A percentile compares a stretch with the other conserved stretches of the same genome.
These are phyloP conservation scores for Brassica cretica DNA, from an alignment of 345 rosid species.

Conservation along the genomic window DNA sequence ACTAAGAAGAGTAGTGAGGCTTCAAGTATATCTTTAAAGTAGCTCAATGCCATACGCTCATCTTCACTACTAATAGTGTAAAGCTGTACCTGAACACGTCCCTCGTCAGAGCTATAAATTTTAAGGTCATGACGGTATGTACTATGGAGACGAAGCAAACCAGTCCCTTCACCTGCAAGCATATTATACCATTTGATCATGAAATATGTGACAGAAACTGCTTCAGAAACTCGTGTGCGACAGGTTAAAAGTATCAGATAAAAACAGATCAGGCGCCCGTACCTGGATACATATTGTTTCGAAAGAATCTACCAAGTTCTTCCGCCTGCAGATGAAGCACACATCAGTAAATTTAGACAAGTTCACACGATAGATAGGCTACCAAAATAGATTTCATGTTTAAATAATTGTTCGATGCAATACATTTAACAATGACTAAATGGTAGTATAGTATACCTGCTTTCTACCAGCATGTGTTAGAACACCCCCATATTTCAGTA, in stretches of 20 bases:
- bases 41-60: background rate
- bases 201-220: conserved; percentile 12
- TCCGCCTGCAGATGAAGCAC: conserved; percentile 72
- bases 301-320: conserved; percentile 94
- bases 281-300: conserved; percentile 99
- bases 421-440: background rate
- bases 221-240: background rate
- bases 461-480: conserved; percentile 99
- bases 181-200: conserved; percentile 16
- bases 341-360: conserved; percentile 4
- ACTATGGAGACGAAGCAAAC: conserved; percentile 97
- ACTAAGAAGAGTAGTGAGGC: background rate
- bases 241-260: conserved; percentile 6
- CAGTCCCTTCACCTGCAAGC: conserved; percentile 92
- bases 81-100: conserved; percentile 90
- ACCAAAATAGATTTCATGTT: conserved; percentile 1
- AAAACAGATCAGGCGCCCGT: conserved; percentile 13
- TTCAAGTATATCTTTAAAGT: background rate
- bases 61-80: conserved; percentile 6
- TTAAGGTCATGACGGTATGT: conserved; percentile 98
- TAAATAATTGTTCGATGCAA: background rate
- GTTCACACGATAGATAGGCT: conserved; percentile 1
- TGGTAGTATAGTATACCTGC: conserved; percentile 56
- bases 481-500: conserved; percentile 98
- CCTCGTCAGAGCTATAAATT: conserved; percentile 99